phyloP scores from a whole-genome alignment of 1,284 basidiomycete genomes.

The Trametes versicolor region DNA sequence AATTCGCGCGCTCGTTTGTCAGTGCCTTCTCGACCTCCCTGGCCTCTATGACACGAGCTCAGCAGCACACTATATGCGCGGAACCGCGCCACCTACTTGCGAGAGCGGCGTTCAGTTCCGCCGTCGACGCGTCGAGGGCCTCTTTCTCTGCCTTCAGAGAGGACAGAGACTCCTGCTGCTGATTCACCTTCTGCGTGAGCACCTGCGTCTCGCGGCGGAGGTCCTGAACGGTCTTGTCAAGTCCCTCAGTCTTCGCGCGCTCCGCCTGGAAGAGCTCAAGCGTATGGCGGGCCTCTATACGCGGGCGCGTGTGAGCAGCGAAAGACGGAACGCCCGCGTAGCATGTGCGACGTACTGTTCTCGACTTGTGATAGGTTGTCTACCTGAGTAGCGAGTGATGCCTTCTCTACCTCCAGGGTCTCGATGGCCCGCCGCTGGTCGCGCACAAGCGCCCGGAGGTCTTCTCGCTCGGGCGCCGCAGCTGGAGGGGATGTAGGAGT shows the following conservation, averaged over 20 bases:
- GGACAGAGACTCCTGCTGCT: constrained; percentile 19
- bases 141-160: constrained; percentile 27
- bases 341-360: constrained; percentile 51
- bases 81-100: constrained; percentile 11
- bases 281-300: constrained; percentile 41
- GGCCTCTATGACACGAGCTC: constrained; percentile 28
- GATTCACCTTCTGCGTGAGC: constrained; percentile 25
- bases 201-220: constrained; percentile 25
- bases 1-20: constrained; percentile 34
- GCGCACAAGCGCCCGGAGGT: constrained; percentile 49
- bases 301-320: not conserved
- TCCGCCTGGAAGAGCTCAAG: constrained; percentile 40
- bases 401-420: constrained; percentile 76
- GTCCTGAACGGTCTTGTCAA: constrained; percentile 30
- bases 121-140: constrained; percentile 4
- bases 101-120: constrained; percentile 16
- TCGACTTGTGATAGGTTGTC: constrained; percentile 55
- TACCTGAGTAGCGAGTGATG: constrained; percentile 55
- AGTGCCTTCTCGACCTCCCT: constrained; percentile 32
- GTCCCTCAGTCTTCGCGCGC: constrained; percentile 26
- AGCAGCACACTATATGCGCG: constrained; percentile 6
- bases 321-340: not conserved
- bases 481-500: constrained; percentile 27
- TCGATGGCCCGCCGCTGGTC: constrained; percentile 74
- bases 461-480: constrained; percentile 42